These are phyloP conservation scores for Oryza officinalis DNA, from an alignment of 176 grass and related monocot species.

Conservation along the genomic window DNA sequence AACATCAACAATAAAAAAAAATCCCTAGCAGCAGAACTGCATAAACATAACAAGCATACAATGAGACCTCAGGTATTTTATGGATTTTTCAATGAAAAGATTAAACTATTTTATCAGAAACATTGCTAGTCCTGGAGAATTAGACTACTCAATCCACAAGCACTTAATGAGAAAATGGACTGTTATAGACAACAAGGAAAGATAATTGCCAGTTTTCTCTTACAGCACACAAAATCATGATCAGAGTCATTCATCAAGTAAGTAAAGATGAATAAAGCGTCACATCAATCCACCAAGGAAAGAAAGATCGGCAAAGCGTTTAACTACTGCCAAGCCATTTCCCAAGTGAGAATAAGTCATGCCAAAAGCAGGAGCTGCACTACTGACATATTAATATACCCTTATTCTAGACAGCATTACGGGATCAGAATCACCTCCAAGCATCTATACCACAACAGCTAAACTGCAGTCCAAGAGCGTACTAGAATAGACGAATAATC, in stretches of 20 bases:
- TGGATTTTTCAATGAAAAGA: not conserved
- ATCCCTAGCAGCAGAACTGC: not conserved
- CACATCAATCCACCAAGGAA: conserved; percentile 18
- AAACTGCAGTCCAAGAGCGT: conserved; percentile 7
- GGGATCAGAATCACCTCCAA: conserved; percentile 31
- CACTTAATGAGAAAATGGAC: not conserved
- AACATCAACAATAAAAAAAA: conserved; percentile 19
- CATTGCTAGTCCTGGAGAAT: conserved; percentile 4
- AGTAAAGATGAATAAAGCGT: not conserved
- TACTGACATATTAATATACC: not conserved
- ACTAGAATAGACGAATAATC: conserved; percentile 16
- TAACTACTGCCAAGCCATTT: conserved; percentile 11
- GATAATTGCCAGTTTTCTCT: not conserved
- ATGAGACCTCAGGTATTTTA: conserved; percentile 6
- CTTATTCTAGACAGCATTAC: conserved; percentile 33
- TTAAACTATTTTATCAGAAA: not conserved
- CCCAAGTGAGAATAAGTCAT: conserved; percentile 12
- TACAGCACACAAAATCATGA: conserved; percentile 13
- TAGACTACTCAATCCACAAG: conserved; percentile 4
- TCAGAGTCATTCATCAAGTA: conserved; percentile 6
- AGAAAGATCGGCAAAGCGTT: conserved; percentile 10
- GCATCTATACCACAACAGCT: conserved; percentile 35
- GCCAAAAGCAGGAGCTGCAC: conserved; percentile 12
- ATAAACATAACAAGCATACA: not conserved
- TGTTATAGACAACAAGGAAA: not conserved